Base-by-base conservation (phyloP, 768 basidiomycete genomes). In the Boletus vinaceobasis region DNA sequence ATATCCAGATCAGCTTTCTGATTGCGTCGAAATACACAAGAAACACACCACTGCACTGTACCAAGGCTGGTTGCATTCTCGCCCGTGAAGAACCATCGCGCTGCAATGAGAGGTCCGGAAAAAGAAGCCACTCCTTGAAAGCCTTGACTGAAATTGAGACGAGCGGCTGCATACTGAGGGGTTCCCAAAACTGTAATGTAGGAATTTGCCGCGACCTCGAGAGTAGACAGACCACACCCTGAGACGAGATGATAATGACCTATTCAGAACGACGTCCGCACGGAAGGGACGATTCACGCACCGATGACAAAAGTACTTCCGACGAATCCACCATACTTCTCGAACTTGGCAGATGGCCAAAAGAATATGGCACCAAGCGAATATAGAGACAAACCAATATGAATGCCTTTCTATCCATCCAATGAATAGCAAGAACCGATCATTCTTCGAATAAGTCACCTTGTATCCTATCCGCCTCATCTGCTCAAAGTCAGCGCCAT, bases 191-290 rank as follows among this genome's bases (percentile, higher is more conserved):
- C 84, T 17, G 86, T 71, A 58, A 89, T 86, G 70, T 90, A 88
- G n/a, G 87, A 87, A 71, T 90, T 90, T 40, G 88, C 88, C 1
- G 87, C 83, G 17, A 87, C 86, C 69, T 87, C 85, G 42, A 87
- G 74, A 31, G 82, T 79, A 10, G 81, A 75, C 7, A 90, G 77
- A 38, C 89, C 89, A 58, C 84, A 85, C 3, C 83, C 82, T 81
- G 42, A 15, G 14, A 43, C 11, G 31, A 4, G 35, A 51, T 11
- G 19, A 7, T 37, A 7, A n/a, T 49, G 23, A 26, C 45, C 9
- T 11, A 21, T 29, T 53, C 40, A 47, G 21, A 7, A 33, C 7
- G 36, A 38, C 2, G 35, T 29, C n/a, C 40, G 27, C 13, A 26
- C 10, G 31, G 5, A 7, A 43, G 10, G 27, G 27, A 44, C 0